A percentile compares a stretch with the other conserved stretches of the same genome.
These are phyloP conservation scores for Trametes elegans DNA, from an alignment of 768 basidiomycete species.

Conservation along the genomic window DNA sequence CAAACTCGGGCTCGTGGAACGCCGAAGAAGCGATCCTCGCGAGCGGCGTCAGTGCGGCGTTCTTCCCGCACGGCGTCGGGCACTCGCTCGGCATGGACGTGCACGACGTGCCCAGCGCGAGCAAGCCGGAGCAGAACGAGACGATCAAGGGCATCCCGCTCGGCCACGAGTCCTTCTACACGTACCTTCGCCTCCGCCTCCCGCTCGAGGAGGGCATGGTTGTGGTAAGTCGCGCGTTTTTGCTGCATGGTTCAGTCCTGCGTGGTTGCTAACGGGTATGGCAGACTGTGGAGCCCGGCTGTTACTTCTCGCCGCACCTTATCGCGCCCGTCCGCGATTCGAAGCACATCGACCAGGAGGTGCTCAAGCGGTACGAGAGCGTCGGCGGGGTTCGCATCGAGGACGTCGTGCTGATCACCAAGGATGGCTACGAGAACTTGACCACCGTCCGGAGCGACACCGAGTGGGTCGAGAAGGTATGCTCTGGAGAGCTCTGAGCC, in stretches of 20 bases:
- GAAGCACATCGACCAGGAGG: slow-evolving; percentile 64
- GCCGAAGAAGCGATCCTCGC: slow-evolving; percentile 67
- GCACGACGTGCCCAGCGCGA: slow-evolving; percentile 86
- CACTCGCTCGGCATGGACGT: slow-evolving; percentile 94
- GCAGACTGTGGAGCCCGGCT: slow-evolving; percentile 88
- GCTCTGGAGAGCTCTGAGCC: slow-evolving; percentile 54
- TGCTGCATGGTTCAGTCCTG: not conserved
- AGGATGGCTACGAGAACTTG: slow-evolving; percentile 75
- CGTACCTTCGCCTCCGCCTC: slow-evolving; percentile 75
- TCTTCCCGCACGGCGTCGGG: slow-evolving; percentile 93
- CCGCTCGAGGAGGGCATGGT: slow-evolving; percentile 81
- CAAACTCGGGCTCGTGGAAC: slow-evolving; percentile 53
- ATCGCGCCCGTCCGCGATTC: slow-evolving; percentile 64
- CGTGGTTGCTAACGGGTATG: not conserved
- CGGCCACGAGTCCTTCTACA: slow-evolving; percentile 66
- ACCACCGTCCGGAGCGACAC: slow-evolving; percentile 84
- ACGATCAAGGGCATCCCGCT: slow-evolving; percentile 40
- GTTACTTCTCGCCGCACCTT: slow-evolving; percentile 82
- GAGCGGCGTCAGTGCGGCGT: slow-evolving; percentile 76
- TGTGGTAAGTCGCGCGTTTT: slow-evolving; percentile 56
- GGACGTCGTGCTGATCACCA: slow-evolving; percentile 82
- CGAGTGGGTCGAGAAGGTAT: slow-evolving; percentile 79
- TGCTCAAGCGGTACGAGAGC: slow-evolving; percentile 66
- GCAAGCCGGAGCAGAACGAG: slow-evolving; percentile 60
- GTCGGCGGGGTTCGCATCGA: slow-evolving; percentile 95